Conservation (phyloP, 345 rosid species). For the Bruguiera sexangula region DNA sequence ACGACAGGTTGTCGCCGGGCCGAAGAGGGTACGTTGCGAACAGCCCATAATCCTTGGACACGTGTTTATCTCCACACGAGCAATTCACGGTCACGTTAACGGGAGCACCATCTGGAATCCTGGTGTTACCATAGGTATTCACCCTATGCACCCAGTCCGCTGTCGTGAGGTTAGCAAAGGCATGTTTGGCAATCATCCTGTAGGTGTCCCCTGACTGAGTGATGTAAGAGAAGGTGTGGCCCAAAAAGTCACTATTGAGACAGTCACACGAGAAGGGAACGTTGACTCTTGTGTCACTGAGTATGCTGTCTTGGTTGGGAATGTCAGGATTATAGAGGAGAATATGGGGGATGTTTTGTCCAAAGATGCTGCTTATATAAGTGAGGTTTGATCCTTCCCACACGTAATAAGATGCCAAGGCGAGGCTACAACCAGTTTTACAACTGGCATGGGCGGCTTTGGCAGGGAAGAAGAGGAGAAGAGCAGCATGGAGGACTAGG, state of each 20-base stretch:
- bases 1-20: conserved; percentile 40
- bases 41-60: conserved; percentile 57
- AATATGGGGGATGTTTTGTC: conserved; percentile 21
- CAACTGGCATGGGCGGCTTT: conserved; percentile 31
- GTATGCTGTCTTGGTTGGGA: conserved; percentile 38
- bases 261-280: conserved; percentile 77
- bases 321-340: conserved; percentile 35
- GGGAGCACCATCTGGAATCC: conserved; percentile 37
- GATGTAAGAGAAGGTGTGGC: conserved; percentile 41
- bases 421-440: conserved; percentile 35
- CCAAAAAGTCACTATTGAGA: conserved; percentile 42
- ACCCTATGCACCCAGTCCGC: conserved; percentile 19
- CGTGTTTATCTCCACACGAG: conserved; percentile 52
- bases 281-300: conserved; percentile 28
- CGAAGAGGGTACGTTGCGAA: conserved; percentile 69
- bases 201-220: conserved; percentile 34
- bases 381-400: conserved; percentile 38
- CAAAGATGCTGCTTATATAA: conserved; percentile 36
- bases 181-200: conserved; percentile 8
- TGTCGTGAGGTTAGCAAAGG: conserved; percentile 53
- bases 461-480: conserved; percentile 13
- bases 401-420: conserved; percentile 63
- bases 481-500: neutral
- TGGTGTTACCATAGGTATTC: conserved; percentile 28
- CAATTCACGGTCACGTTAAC: conserved; percentile 65